Percentiles rank a stretch among this genome's conserved stretches.
Evolutionary conservation across 2,329 filamentous ascomycete species (phyloP).

Genomic region (Cercospora janseana): DNA sequence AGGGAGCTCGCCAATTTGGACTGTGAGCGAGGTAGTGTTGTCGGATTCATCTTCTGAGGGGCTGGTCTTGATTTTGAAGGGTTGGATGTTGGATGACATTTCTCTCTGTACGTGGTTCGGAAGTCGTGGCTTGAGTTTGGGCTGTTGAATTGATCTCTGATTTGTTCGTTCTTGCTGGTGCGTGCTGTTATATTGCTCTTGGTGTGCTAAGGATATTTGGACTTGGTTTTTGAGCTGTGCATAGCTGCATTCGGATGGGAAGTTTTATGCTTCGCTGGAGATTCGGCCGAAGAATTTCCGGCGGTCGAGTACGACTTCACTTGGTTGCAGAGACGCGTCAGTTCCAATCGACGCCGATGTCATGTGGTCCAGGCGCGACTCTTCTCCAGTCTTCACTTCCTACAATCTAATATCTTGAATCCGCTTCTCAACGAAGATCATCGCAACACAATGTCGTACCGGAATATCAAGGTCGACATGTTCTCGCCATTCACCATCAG

Average conservation of each 20-base stretch:
- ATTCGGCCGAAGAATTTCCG: neutral
- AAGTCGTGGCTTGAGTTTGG: no score
- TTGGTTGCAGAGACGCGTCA: neutral
- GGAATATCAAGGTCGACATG: no score
- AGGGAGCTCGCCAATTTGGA: constrained; percentile 26
- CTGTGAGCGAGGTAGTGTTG: no score
- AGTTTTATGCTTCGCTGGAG: neutral
- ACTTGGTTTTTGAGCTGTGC: neutral
- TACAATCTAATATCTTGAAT: no score
- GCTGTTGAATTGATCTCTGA: no score
- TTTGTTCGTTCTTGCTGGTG: no score
- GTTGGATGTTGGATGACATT: constrained; percentile 49
- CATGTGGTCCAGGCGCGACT: neutral
- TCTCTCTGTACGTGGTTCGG: no score
- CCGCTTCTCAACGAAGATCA: no score
- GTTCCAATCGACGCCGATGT: neutral
- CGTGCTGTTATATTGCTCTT: no score
- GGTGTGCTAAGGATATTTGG: neutral
- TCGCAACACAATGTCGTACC: no score
- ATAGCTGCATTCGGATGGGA: neutral
- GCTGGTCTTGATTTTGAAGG: constrained; percentile 84
- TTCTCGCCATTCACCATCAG: no score
- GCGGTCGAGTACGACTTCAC: neutral
- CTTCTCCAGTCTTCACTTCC: no score
- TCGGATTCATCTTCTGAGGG: constrained; percentile 7